phyloP scores from a whole-genome alignment of 345 rosid genomes.

The Stellera chamaejasme region DNA sequence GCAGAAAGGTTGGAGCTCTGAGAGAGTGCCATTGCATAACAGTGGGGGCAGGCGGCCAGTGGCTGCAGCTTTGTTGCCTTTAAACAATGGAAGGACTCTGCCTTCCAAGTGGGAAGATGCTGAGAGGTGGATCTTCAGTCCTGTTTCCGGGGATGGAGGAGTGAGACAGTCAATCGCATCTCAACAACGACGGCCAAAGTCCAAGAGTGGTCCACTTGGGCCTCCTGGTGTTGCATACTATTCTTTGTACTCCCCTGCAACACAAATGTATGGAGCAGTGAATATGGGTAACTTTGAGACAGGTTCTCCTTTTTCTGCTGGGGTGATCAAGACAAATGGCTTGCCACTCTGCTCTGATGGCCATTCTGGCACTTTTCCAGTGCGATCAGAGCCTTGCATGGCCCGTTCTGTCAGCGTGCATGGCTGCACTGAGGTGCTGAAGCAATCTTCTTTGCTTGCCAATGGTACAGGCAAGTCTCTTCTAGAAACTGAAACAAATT shows the following conservation, averaged over 20 bases:
- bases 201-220: slow-evolving; percentile 97
- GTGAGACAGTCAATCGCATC: slow-evolving; percentile 38
- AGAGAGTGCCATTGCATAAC: slow-evolving; percentile 62
- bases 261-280: slow-evolving; percentile 53
- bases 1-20: slow-evolving; percentile 98
- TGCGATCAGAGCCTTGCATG: slow-evolving; percentile 52
- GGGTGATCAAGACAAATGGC: slow-evolving; percentile 50
- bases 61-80: slow-evolving; percentile 45
- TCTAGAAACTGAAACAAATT: too few species aligned
- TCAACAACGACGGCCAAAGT: slow-evolving; percentile 67
- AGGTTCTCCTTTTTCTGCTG: slow-evolving; percentile 73
- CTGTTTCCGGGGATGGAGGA: slow-evolving; percentile 59
- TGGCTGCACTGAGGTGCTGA: slow-evolving; percentile 64
- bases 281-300: slow-evolving; percentile 36
- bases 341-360: slow-evolving; percentile 31
- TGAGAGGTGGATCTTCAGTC: slow-evolving; percentile 98
- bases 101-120: slow-evolving; percentile 99
- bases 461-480: slow-evolving; percentile 31
- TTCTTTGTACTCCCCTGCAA: slow-evolving; percentile 65
- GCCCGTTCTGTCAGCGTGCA: slow-evolving; percentile 90
- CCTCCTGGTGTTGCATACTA: slow-evolving; percentile 79
- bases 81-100: slow-evolving; percentile 67
- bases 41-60: slow-evolving; percentile 48
- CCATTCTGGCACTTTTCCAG: slow-evolving; percentile 32
- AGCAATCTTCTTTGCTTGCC: slow-evolving; percentile 27